Conservation (phyloP, 805 yeast species). For the Pichia gijzeniarum region DNA sequence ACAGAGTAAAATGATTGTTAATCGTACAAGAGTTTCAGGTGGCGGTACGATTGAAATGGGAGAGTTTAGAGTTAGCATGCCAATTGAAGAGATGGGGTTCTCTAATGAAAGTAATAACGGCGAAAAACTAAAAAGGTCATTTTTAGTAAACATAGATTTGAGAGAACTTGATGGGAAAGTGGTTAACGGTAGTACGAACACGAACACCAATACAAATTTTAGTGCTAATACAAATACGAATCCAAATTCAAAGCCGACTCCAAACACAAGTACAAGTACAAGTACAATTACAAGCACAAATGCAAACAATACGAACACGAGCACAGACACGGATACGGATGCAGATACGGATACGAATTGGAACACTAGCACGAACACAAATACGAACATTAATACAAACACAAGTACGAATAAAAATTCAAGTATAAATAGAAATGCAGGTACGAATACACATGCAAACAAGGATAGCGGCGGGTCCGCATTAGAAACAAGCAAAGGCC, state of each 20-base stretch:
- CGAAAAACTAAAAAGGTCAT: slow-evolving; percentile 31
- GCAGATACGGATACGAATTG: neutral
- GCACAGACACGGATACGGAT: neutral
- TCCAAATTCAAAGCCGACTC: no score
- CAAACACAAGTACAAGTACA: no score
- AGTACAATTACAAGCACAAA: neutral
- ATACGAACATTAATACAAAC: neutral
- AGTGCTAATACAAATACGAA: no score
- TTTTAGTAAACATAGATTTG: slow-evolving; percentile 37
- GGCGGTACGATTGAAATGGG: slow-evolving; percentile 30
- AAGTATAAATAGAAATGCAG: no score
- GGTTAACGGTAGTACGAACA: neutral
- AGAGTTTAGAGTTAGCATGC: slow-evolving; percentile 38
- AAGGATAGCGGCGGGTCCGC: no score
- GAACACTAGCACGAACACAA: neutral
- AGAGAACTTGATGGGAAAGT: slow-evolving; percentile 34
- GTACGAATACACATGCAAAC: no score
- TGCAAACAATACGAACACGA: neutral
- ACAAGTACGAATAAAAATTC: no score
- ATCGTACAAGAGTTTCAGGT: slow-evolving; percentile 27
- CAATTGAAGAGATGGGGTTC: slow-evolving; percentile 29
- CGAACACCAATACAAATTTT: neutral
- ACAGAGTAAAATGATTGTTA: slow-evolving; percentile 40
- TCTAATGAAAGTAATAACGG: slow-evolving; percentile 28
- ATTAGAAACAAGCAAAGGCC: neutral